Evolutionary conservation across 2,329 filamentous ascomycete species (phyloP), one percentile per base, ranked within the genome.

Genomic region (Sporothrix brunneoviolacea): DNA sequence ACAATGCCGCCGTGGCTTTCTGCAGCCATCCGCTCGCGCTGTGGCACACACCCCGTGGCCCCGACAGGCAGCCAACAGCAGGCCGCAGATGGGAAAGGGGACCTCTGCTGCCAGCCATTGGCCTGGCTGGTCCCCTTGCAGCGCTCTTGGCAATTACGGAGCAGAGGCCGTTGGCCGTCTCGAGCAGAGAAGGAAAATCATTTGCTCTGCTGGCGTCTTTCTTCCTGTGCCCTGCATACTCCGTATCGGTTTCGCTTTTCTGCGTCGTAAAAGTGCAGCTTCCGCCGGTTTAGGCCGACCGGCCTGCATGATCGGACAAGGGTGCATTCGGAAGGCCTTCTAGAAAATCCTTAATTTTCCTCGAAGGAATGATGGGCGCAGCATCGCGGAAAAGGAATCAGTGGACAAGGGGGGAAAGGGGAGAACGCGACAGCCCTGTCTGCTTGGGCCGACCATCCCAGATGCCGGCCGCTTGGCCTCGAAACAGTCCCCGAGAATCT

Each of bases 221-320:
- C 42, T 45, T 30, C 32, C 9, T 30, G 32, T 9, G 18, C 8
- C 4, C 21, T 24, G 18, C 12, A 24, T 21, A 24, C 13, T 18
- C 28, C 35, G n/a, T 30, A 18, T 39, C 35, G n/a, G 32, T 7
- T 30, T 32, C 8, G n/a, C 36, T 28, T 40, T 33, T 21, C 18
- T 15, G 4, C 36, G 15, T n/a, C n/a, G n/a, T n/a, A n/a, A n/a
- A n/a, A n/a, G n/a, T n/a, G n/a, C n/a, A n/a, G n/a, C n/a, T n/a
- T n/a, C n/a, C n/a, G n/a, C n/a, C n/a, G n/a, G n/a, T n/a, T n/a
- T n/a, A n/a, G n/a, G n/a, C n/a, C n/a, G n/a, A n/a, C n/a, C n/a
- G n/a, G n/a, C 27, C 38, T 33, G 43, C 42, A 51, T 51, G 37
- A 51, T 47, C 50, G 35, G 32, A 47, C 43, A 51, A 35, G 50